Base-by-base conservation (phyloP, 2,329 filamentous ascomycete species). In the Pseudonectria foliicola region DNA sequence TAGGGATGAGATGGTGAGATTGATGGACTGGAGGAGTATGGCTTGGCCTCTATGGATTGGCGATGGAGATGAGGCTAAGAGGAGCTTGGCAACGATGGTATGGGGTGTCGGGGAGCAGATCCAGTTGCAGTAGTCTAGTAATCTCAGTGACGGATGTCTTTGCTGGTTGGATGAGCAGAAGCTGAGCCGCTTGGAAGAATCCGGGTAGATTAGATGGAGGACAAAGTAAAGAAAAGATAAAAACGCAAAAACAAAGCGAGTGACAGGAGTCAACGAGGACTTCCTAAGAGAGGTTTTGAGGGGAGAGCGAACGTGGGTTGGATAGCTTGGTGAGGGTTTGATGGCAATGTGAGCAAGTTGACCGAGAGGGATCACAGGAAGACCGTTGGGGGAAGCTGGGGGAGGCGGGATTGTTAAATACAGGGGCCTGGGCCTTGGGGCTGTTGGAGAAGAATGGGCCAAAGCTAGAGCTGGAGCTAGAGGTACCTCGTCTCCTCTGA, bases 191-290 rank as follows among this genome's bases (percentile, higher is more conserved):
- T 49, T 35, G 38, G n/a, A 31, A 40, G 44, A 30, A 27, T 15
- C 27, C 27, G 38, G 38, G 37, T 34, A 37, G 23, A 40, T 40
- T 42, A 40, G 31, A 41, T 42, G 40, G 35, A 34, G 25, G 39
- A 37, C 37, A 57, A 54, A 53, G 53, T 54, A 61, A 53, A 54
- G 52, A 59, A 59, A 58, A 61, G 62, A 64, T 65, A 64, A 59
- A 61, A 61, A 29, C 37, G 21, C 15, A 33, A 40, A 28, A 33
- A 48, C 62, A 66, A 79, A 82, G 77, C 77, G 77, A 82, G 75
- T 78, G 77, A 80, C 76, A 79, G 77, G 77, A 81, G 77, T 70
- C 77, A 66, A 71, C 77, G 77, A 81, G 77, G 77, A 77, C 75
- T 80, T 80, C 77, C 77, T 77, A 73, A 60, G 56, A 56, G 55